Evolutionary conservation across 2,329 filamentous ascomycete genomes (phyloP).

Genomic region (Ophiocordyceps camponoti-floridani): DNA sequence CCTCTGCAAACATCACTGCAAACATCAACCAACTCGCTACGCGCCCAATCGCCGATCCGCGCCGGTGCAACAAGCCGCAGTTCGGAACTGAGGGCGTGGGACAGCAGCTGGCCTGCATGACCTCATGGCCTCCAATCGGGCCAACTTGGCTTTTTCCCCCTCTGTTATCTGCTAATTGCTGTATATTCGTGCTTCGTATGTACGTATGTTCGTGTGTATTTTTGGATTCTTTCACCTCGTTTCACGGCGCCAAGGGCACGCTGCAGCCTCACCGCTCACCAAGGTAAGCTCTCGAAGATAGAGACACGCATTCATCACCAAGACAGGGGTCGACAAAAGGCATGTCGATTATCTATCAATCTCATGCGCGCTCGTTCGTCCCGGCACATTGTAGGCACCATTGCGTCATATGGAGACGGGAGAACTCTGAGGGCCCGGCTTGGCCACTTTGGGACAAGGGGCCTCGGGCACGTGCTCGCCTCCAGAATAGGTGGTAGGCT

Average conservation of each 20-base stretch:
- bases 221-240: not conserved
- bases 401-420: not conserved
- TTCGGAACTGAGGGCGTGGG: not conserved
- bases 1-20: not conserved
- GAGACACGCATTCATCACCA: not conserved
- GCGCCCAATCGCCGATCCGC: not conserved
- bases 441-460: no score
- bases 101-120: not conserved
- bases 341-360: not conserved
- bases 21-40: not conserved
- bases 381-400: not conserved
- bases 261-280: not conserved
- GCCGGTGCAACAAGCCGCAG: not conserved
- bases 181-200: not conserved
- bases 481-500: no score
- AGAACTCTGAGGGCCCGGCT: not conserved
- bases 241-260: not conserved
- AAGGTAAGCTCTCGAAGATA: not conserved
- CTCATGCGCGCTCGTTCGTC: not conserved
- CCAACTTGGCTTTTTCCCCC: not conserved
- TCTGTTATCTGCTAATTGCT: not conserved
- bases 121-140: not conserved
- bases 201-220: not conserved
- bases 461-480: no score
- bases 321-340: not conserved